Evolutionary conservation across 106 monocot genomes (phyloP).

Genomic region (Apostasia shenzhenica): DNA sequence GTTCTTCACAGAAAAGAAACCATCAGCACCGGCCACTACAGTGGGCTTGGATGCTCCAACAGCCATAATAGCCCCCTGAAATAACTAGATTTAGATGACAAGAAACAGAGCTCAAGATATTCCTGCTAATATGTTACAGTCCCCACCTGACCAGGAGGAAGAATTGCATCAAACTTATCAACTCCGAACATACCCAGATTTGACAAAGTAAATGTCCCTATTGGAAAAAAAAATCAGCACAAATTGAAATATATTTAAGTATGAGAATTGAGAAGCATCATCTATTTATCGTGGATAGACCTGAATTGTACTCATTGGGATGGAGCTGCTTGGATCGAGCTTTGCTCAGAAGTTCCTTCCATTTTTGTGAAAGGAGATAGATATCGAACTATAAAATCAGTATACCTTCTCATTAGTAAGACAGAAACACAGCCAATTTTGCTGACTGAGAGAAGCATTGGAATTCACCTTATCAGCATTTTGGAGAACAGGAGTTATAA

Average conservation of each 20-base stretch:
- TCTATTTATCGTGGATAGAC: conserved; percentile 15
- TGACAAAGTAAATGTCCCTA: conserved; percentile 91
- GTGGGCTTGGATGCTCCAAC: conserved; percentile 95
- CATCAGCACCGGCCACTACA: conserved; percentile 55
- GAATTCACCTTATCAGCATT: conserved; percentile 87
- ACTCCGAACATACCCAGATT: conserved; percentile 99
- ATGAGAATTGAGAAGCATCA: neutral
- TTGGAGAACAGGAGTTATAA: conserved; percentile 93
- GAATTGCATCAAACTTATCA: conserved; percentile 95
- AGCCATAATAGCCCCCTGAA: conserved; percentile 94
- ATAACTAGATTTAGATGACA: conserved; percentile 1
- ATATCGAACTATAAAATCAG: conserved; percentile 63
- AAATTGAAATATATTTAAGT: neutral
- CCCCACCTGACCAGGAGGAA: conserved; percentile 87
- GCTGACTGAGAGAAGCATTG: neutral
- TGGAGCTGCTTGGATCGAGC: conserved; percentile 84
- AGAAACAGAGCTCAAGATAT: neutral
- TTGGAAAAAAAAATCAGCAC: conserved; percentile 7
- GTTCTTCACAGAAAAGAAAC: conserved; percentile 82
- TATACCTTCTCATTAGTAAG: neutral
- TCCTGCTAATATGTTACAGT: neutral
- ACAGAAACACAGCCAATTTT: conserved; percentile 4
- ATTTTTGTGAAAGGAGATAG: conserved; percentile 84
- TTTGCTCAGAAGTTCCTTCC: conserved; percentile 86
- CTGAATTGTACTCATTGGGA: conserved; percentile 91